phyloP scores from a whole-genome alignment of 106 monocot species.

The Platanthera guangdongensis region DNA sequence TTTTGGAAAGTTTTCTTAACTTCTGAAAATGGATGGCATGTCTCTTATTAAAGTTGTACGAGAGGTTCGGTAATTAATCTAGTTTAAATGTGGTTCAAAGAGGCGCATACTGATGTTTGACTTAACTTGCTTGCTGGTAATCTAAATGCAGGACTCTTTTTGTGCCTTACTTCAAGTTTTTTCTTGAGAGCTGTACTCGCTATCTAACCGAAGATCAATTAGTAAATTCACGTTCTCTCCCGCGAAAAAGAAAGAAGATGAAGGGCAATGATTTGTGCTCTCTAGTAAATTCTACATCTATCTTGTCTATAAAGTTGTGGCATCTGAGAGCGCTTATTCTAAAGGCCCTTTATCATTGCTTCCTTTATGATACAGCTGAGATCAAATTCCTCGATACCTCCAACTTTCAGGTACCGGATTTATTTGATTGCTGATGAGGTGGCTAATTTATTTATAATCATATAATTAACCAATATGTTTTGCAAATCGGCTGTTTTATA shows the following conservation, averaged over 20 bases:
- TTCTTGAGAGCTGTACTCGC: constrained; percentile 49
- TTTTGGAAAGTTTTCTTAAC: no score
- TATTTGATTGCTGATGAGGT: not conserved
- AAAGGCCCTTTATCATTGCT: constrained; percentile 67
- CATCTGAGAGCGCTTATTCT: constrained; percentile 71
- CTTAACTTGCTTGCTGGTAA: not conserved
- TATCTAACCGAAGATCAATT: constrained; percentile 47
- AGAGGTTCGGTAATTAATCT: no score
- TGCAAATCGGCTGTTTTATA: no score
- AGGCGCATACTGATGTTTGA: not conserved
- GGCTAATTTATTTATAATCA: not conserved
- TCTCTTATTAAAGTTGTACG: no score
- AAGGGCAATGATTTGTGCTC: constrained; percentile 20
- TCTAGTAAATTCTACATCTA: constrained; percentile 16
- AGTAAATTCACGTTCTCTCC: constrained; percentile 11
- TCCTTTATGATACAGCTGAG: constrained; percentile 68
- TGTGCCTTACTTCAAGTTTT: constrained; percentile 96
- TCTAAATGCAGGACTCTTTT: constrained; percentile 64
- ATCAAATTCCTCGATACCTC: constrained; percentile 73
- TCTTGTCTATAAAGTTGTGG: constrained; percentile 49
- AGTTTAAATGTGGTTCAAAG: not conserved
- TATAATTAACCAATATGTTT: not conserved
- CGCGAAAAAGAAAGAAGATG: constrained; percentile 63
- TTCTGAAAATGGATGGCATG: no score
- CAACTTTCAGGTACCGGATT: constrained; percentile 65